Conservation (phyloP, 495 filamentous ascomycete species). For the Aspergillus kassunensis region DNA sequence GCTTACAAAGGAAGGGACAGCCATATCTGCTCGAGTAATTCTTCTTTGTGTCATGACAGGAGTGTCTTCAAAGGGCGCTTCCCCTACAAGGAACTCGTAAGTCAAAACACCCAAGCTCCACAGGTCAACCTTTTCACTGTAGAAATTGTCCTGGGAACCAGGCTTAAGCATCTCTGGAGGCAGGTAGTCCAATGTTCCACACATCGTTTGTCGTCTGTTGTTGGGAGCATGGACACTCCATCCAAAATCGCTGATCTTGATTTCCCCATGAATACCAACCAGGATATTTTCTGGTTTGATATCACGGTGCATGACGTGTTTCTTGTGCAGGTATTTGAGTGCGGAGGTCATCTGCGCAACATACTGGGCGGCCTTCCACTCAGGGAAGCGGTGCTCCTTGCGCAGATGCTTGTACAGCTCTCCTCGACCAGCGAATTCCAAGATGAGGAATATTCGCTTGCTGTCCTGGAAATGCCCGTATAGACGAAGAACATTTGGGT, state of each 20-base stretch:
- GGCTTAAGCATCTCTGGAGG: slow-evolving; percentile 95
- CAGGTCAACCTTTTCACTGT: slow-evolving; percentile 92
- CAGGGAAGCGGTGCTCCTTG: slow-evolving; percentile 81
- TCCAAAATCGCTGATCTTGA: slow-evolving; percentile 97
- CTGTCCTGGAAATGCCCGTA: slow-evolving; percentile 97
- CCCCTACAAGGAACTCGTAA: slow-evolving; percentile 93
- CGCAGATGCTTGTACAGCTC: slow-evolving; percentile 97
- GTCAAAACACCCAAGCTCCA: slow-evolving; percentile 95
- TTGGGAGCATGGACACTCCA: slow-evolving; percentile 99
- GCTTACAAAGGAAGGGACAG: slow-evolving; percentile 83
- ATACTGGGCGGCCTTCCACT: slow-evolving; percentile 95
- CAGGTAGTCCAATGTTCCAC: slow-evolving; percentile 94
- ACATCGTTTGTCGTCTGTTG: slow-evolving; percentile 90
- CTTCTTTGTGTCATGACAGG: slow-evolving; percentile 90
- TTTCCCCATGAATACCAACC: slow-evolving; percentile 94
- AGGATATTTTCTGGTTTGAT: slow-evolving; percentile 99
- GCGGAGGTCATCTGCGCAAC: slow-evolving; percentile 98
- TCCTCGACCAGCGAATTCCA: slow-evolving; percentile 93
- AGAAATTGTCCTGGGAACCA: slow-evolving; percentile 74
- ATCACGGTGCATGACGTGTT: slow-evolving; percentile 97
- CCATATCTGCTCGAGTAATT: slow-evolving; percentile 89
- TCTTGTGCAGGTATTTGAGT: slow-evolving; percentile 87
- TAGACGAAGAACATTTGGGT: slow-evolving; percentile 91
- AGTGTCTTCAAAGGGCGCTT: slow-evolving; percentile 95
- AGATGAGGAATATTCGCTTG: slow-evolving; percentile 91